Percentiles rank a stretch among this genome's conserved stretches.
These are phyloP conservation scores for Lachancea cidri DNA, from an alignment of 805 yeast species.

Conservation along the genomic window DNA sequence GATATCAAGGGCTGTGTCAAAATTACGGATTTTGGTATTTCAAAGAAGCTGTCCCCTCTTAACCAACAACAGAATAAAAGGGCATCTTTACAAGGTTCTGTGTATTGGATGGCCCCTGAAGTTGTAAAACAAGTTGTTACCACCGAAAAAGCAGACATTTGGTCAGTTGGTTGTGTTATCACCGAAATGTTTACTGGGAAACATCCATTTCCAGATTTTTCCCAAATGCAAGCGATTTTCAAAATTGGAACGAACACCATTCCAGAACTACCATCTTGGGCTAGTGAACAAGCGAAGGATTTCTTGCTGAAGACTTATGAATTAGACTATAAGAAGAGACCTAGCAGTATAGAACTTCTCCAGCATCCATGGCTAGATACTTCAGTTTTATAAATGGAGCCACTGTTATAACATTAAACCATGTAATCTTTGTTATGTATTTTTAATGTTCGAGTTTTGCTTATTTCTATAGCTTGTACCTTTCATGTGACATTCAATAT, in stretches of 20 bases:
- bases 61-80: conserved; percentile 45
- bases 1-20: conserved; percentile 78
- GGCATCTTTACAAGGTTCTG: conserved; percentile 88
- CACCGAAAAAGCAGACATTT: conserved; percentile 89
- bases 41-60: conserved; percentile 59
- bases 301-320: conserved; percentile 68
- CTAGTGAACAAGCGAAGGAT: conserved; percentile 60
- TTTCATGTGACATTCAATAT: too few species aligned
- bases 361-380: conserved; percentile 41
- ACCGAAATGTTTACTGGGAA: conserved; percentile 94
- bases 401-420: too few species aligned
- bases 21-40: conserved; percentile 83
- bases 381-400: conserved; percentile 15
- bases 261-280: conserved; percentile 77
- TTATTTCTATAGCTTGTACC: too few species aligned
- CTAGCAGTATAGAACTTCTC: conserved; percentile 65
- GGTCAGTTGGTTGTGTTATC: conserved; percentile 94
- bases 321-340: conserved; percentile 66
- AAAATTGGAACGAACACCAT: conserved; percentile 78
- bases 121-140: conserved; percentile 91
- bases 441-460: too few species aligned
- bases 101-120: conserved; percentile 99
- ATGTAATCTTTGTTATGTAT: too few species aligned
- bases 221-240: conserved; percentile 96
- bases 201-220: conserved; percentile 92